Evolutionary conservation across 371 early-diverging fungal genomes (phyloP), one percentile per base, ranked within the genome.

Genomic region (Capillidium rhysosporum): DNA sequence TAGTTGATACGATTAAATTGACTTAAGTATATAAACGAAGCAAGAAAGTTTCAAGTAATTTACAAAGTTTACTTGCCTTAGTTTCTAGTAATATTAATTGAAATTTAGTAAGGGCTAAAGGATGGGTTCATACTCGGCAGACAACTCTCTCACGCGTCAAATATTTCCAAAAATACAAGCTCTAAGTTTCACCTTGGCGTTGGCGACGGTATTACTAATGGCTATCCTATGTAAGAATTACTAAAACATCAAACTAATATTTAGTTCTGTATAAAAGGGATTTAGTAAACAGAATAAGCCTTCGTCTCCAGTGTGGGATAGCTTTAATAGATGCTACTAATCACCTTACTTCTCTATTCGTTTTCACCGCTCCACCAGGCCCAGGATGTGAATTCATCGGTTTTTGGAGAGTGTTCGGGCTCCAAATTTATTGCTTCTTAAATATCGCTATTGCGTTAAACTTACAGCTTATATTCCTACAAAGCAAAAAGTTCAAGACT

Each of bases 391-490:
- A n/a, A 12, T 30, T 51, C 16, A 34, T 29, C 20, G 51, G 51
- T 5, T 31, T 29, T 20, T 10, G 18, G 4, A 30, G 16, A 34
- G 38, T 51, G 2, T 20, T 28, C 16, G 38, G n/a, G 2, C 30
- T 18, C 18, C 51, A 34, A 34, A 10, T 51, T 12, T 51, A 51
- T 18, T 51, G n/a, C 38, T 51, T 51, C 24, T 20, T 51, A 14
- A 51, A 51, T 38, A 18, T 51, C 3, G 12, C 52, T n/a, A 52
- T 52, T 43, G 41, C 41, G 16, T 10, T 40, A 16, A 52, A 52
- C 26, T 38, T 52, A n/a, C 40, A 52, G 2, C 41, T 40, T 2
- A n/a, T 40, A 7, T 52, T 40, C 24, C 10, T 52, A 20, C 1
- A 23, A 9, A 28, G 24, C 4, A 24, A 40, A 21, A 25, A 20